These are phyloP conservation scores for Jamesozyma spencerorum DNA, from an alignment of 805 yeast genomes.

Conservation along the genomic window DNA sequence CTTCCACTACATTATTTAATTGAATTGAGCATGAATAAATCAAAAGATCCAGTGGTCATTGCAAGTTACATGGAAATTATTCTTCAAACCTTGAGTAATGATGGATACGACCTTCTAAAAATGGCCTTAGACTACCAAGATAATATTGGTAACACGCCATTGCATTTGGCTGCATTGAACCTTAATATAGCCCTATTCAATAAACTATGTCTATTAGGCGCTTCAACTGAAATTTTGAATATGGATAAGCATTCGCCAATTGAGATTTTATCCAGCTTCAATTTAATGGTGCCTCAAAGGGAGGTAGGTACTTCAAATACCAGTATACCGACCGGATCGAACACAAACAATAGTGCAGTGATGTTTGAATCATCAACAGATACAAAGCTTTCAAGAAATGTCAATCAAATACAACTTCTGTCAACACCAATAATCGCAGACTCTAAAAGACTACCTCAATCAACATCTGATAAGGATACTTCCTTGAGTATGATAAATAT, in stretches of 20 bases:
- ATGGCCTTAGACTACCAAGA: conserved; percentile 70
- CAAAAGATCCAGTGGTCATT: conserved; percentile 40
- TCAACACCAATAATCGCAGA: not conserved
- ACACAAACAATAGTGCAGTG: not conserved
- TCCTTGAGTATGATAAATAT: conserved; percentile 4
- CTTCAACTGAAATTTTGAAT: conserved; percentile 25
- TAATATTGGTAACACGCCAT: conserved; percentile 72
- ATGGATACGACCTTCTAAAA: conserved; percentile 38
- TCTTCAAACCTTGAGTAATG: conserved; percentile 35
- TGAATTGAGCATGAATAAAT: conserved; percentile 42
- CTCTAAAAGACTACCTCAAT: not conserved
- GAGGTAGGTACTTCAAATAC: not conserved
- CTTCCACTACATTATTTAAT: conserved; percentile 65
- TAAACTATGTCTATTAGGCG: conserved; percentile 26
- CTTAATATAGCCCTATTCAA: conserved; percentile 26
- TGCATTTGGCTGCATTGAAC: conserved; percentile 57
- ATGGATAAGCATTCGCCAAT: conserved; percentile 24
- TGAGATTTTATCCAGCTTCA: conserved; percentile 18
- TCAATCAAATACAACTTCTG: not conserved
- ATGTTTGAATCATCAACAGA: not conserved
- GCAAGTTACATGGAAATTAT: conserved; percentile 47
- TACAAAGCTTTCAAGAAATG: not conserved
- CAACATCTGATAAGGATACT: not conserved
- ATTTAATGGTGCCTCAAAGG: conserved; percentile 1
- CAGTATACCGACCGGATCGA: not conserved